Base-by-base conservation (phyloP, 306 rosid genomes). In the Heteromeles arbutifolia region DNA sequence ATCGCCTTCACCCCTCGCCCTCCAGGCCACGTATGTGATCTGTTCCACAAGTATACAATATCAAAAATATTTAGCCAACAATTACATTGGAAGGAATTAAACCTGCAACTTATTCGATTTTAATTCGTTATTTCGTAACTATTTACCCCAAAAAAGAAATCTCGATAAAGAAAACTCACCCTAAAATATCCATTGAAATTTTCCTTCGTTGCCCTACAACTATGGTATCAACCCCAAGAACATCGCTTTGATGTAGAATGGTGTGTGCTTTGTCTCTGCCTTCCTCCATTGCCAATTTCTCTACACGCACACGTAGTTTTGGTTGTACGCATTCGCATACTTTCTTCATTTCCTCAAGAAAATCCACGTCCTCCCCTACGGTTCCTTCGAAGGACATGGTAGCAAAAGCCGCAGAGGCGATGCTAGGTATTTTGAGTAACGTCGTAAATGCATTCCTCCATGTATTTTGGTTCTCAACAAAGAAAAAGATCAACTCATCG, bases 401-500 rank as follows among this genome's bases (percentile, higher is more conserved):
- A 4, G 39, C 90, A 1, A 67, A 6, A 39, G 78, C 4, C 1
- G 77, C 61, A 0, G 75, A 52, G 1, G 74, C 73, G 1, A 22
- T 15, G 39, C 75, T 84, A 1, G 97, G 97, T 83, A 84, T 82
- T 78, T 83, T 88, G 1, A 88, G 88, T 74, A 92, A 84, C 0
- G 89, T 83, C 0, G 90, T 77, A 21, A 92, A 48, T 0, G 92
- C 74, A 44, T 84, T 79, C 0, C 74, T 63, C 94, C 97, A 87
- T 0, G 96, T 77, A 28, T 0, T 54, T 3, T 86, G 84, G 70
- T 85, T 88, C 8, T 80, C 89, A 1, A 90, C 82, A 26, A 88
- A 92, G 13, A 90, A 76, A 2, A 90, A 87, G 62, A 92, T 85
- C 84, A 90, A 67, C 66, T 90, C 92, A 25, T 92, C 97, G n/a